phyloP scores from a whole-genome alignment of 2,329 filamentous ascomycete genomes.

The Pseudocercospora ulei region DNA sequence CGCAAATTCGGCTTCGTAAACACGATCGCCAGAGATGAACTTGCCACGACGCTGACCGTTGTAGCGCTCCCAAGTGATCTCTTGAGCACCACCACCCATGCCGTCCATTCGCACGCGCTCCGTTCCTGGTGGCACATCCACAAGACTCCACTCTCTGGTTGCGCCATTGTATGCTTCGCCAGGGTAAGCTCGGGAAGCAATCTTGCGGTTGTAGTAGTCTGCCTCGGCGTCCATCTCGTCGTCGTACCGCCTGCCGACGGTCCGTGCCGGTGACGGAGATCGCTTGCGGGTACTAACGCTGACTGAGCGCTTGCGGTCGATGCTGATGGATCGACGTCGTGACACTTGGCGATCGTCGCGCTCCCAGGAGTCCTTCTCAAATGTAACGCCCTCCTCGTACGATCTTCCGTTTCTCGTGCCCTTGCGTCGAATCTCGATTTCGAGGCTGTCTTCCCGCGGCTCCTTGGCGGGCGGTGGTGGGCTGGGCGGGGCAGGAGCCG shows the following conservation, averaged over 20 bases:
- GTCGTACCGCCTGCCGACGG: conserved; percentile 35
- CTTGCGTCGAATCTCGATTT: conserved; percentile 48
- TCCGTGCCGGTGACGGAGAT: conserved; percentile 27
- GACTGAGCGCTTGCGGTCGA: conserved; percentile 21
- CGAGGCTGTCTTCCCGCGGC: conserved; percentile 42
- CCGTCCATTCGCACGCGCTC: conserved; percentile 76
- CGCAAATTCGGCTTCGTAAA: conserved; percentile 40
- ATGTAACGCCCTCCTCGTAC: conserved; percentile 58
- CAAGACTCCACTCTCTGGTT: conserved; percentile 67
- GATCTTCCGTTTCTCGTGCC: conserved; percentile 41
- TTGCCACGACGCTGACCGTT: conserved; percentile 65
- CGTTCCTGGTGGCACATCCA: conserved; percentile 76
- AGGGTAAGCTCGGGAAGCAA: conserved; percentile 56
- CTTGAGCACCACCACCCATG: conserved; percentile 61
- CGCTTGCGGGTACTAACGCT: conserved; percentile 33
- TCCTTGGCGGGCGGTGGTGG: conserved; percentile 36
- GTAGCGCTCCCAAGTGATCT: conserved; percentile 69
- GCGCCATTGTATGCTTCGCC: conserved; percentile 66
- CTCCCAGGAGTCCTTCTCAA: conserved; percentile 48
- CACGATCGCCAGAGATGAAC: conserved; percentile 59
- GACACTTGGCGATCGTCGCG: conserved; percentile 18
- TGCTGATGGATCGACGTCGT: conserved; percentile 32
- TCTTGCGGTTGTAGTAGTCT: conserved; percentile 57
- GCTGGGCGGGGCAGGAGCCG: conserved; percentile 38
- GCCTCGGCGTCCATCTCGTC: conserved; percentile 47